Evolutionary conservation across 2,329 filamentous ascomycete genomes (phyloP).

Genomic region (Neopestalotiopsis rosae): DNA sequence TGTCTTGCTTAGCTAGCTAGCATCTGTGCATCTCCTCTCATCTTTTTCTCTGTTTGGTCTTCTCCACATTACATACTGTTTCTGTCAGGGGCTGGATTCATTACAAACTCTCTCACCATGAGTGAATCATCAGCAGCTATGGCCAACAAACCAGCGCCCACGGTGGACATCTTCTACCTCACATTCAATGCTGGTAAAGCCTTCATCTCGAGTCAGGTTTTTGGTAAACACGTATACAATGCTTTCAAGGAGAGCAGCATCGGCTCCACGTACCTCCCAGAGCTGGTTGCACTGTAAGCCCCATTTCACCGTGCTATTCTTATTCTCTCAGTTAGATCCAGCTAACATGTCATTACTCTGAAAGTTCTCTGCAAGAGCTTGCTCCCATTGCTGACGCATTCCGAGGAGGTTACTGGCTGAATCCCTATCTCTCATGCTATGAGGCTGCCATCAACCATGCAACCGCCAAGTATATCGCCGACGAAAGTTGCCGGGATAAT

Average conservation of each 20-base stretch:
- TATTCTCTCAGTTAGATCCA: background rate
- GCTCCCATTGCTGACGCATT: slow-evolving; percentile 85
- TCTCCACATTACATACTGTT: background rate
- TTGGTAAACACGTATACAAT: slow-evolving; percentile 72
- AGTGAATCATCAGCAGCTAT: slow-evolving; percentile 29
- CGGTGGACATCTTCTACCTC: slow-evolving; percentile 75
- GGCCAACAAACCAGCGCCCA: slow-evolving; percentile 44
- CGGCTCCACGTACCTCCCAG: slow-evolving; percentile 48
- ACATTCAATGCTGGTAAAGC: slow-evolving; percentile 89
- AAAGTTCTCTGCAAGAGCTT: slow-evolving; percentile 85
- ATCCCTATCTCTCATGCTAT: slow-evolving; percentile 76
- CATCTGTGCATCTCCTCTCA: background rate
- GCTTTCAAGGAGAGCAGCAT: slow-evolving; percentile 54
- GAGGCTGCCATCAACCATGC: slow-evolving; percentile 75
- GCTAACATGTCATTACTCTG: slow-evolving; percentile 22
- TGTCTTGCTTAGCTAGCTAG: background rate
- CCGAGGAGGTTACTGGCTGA: slow-evolving; percentile 80
- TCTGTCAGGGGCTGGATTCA: background rate
- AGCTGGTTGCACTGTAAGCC: slow-evolving; percentile 63
- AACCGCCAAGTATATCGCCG: slow-evolving; percentile 46
- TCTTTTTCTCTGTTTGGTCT: background rate
- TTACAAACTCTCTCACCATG: slow-evolving; percentile 20
- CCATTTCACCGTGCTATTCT: background rate
- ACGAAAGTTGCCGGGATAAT: slow-evolving; percentile 26
- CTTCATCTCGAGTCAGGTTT: slow-evolving; percentile 70